Base-by-base conservation (phyloP, 331 rosid genomes). In the Cydonia oblonga region DNA sequence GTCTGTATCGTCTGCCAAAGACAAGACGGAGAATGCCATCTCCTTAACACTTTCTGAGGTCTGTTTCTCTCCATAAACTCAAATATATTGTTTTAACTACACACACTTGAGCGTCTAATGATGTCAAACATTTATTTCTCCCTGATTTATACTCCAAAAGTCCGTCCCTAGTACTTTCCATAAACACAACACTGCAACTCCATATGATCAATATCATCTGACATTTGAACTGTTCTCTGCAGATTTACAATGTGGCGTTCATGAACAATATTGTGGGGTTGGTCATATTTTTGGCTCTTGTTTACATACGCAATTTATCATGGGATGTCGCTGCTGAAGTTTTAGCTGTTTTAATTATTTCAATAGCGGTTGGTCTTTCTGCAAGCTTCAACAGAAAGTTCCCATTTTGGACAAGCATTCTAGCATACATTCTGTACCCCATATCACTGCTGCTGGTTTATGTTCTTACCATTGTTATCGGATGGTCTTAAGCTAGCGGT, bases 11-110 rank as follows among this genome's bases (percentile, higher is more conserved):
- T 76, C 84, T 49, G 81, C 84, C 20, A 74, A 33, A 73, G 62
- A 63, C 6, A 83, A 76, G 74, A 76, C 84, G 0, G 72, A 79
- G 49, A 76, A 68, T 2, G 79, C 76, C 28, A 73, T 76, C 28
- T 83, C 86, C 11, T 79, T 83, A 49, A 68, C 81, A 54, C 72
- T 83, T n/a, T 83, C 86, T 13, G 84, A 79, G 86, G 86, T 83
- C 28, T 71, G 68, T 71, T 60, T 40, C 54, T 67, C 66, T 32
- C 64, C 54, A 28, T 20, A 6, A 53, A 53, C 63, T n/a, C 19
- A 33, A n/a, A 32, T 54, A n/a, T 54, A 57, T 57, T 52, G 13
- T 7, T 20, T 14, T 35, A 52, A 8, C 12, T 46, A 30, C 0
- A 16, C 54, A 49, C 20, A 16, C 54, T 49, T 49, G 19, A 49